A percentile compares a stretch with the other conserved stretches of the same genome.
Evolutionary conservation across 2,329 filamentous ascomycete species (phyloP).

Genomic region (Fonsecaea pugnacius): DNA sequence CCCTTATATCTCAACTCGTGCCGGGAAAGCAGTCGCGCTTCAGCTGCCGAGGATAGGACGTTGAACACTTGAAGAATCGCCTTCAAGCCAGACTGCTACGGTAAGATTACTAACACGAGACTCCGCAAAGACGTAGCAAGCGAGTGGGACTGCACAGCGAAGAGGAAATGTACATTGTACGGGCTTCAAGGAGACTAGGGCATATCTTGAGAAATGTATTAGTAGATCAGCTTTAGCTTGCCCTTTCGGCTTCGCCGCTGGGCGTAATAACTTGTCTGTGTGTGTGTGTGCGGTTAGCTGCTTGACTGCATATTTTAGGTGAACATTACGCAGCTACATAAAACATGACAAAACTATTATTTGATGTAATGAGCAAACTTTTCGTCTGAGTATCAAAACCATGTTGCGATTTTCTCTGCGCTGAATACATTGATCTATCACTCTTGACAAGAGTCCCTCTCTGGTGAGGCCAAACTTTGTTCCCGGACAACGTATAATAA

Average conservation of each 20-base stretch:
- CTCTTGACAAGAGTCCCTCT: no score
- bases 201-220: conserved; percentile 27
- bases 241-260: conserved; percentile 25
- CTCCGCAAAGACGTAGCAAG: conserved; percentile 29
- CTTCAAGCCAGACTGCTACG: conserved; percentile 42
- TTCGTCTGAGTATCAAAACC: no score
- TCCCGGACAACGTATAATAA: no score
- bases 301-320: no score
- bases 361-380: no score
- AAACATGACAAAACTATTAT: no score
- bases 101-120: conserved; percentile 39
- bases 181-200: conserved; percentile 39
- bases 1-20: conserved; percentile 34
- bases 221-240: conserved; percentile 22
- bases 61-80: conserved; percentile 45
- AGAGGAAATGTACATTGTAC: conserved; percentile 35
- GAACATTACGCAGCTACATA: no score
- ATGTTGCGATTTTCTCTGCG: no score
- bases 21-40: conserved; percentile 41
- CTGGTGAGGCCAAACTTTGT: no score
- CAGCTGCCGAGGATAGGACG: conserved; percentile 44
- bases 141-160: conserved; percentile 34
- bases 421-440: no score
- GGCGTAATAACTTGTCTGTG: conserved; percentile 26
- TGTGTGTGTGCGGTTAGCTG: conserved; percentile 20